phyloP scores from a whole-genome alignment of 2,329 filamentous ascomycete genomes.

The Penicillium sp. region DNA sequence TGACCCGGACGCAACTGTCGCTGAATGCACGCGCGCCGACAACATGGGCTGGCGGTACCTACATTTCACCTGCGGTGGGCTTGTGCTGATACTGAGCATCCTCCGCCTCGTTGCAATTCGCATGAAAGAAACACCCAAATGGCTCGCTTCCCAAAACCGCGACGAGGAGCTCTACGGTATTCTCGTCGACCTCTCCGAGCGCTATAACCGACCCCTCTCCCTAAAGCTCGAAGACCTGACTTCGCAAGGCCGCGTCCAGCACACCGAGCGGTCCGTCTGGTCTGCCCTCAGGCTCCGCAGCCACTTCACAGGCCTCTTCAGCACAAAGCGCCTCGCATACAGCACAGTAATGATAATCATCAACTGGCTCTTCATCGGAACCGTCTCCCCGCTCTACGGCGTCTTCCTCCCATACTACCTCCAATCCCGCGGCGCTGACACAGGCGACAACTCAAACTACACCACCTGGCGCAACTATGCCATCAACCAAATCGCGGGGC shows the following conservation, averaged over 20 bases:
- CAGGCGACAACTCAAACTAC: constrained; percentile 46
- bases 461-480: constrained; percentile 77
- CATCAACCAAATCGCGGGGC: constrained; percentile 76
- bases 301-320: constrained; percentile 39
- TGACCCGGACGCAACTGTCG: constrained; percentile 29
- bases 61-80: constrained; percentile 68
- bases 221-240: background rate
- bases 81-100: constrained; percentile 75
- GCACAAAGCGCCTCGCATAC: background rate
- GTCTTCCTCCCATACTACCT: constrained; percentile 87
- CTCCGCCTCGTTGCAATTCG: constrained; percentile 78
- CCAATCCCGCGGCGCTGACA: constrained; percentile 48
- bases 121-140: constrained; percentile 86
- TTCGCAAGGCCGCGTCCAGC: constrained; percentile 8
- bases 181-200: constrained; percentile 35
- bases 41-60: constrained; percentile 76
- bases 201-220: constrained; percentile 8
- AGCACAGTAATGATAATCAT: constrained; percentile 68
- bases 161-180: constrained; percentile 79
- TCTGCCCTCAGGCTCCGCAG: constrained; percentile 1
- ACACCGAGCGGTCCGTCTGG: constrained; percentile 17
- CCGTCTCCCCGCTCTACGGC: constrained; percentile 88
- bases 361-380: constrained; percentile 80
- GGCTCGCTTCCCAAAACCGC: constrained; percentile 73
- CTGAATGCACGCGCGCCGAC: constrained; percentile 51